Base-by-base conservation (phyloP, 2,329 filamentous ascomycete species). In the Apiospora marii region DNA sequence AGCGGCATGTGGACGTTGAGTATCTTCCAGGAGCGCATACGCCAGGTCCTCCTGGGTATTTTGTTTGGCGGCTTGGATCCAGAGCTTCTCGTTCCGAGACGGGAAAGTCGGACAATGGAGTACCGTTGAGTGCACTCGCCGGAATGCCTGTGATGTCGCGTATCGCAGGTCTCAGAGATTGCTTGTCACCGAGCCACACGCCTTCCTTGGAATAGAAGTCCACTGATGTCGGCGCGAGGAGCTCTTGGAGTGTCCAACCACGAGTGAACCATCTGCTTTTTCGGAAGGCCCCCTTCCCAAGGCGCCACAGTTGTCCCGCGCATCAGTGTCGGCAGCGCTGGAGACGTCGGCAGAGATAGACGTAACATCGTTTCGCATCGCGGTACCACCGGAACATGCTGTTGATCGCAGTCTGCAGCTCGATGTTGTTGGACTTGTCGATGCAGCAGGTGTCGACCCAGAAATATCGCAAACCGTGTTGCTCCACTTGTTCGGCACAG, bases 291-390 rank as follows among this genome's bases (percentile, higher is more conserved):
- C 46, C 24, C n/a, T 37, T 53, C 30, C 27, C 27, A 70, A 68
- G 41, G 30, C 53, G 53, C 19, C 19, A 41, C 30, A 19, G n/a
- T 37, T 41, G 10, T 34, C 30, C 16, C 19, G 53, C 19, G 53
- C 19, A 37, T 41, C 30, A 16, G 19, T n/a, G 6, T 37, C 30
- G 30, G 53, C 19, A 61, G 19, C 67, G 14, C 19, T 30, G 8
- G 72, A 76, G 27, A 77, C 72, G 41, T 76, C 71, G 6, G 69
- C 70, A 10, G n/a, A 76, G 51, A 71, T 76, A 76, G n/a, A 76
- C 75, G 67, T 76, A 76, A 69, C 73, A 76, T 71, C 5, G 51
- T 34, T 37, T 69, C 19, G 72, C 68, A 68, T 74, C 61, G 22
- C 44, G 49, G 64, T 76, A 76, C 71, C 73, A 76, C 10, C 71